Evolutionary conservation across 1,284 basidiomycete genomes (phyloP), one percentile per base, ranked within the genome.

Genomic region (Ceratobasidium sp.): DNA sequence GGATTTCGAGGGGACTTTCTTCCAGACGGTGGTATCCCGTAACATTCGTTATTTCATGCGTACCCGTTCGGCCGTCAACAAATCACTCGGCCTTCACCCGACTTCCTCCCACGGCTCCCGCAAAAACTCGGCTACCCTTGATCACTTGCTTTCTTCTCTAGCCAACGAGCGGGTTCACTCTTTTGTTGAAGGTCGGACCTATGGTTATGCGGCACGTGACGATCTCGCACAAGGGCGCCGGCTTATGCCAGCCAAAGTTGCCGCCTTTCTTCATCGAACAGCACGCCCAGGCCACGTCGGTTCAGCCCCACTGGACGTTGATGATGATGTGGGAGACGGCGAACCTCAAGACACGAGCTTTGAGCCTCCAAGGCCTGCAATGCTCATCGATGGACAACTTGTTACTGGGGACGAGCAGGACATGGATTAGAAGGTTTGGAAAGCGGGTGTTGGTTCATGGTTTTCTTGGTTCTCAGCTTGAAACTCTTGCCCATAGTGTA

Each of bases 1-100:
- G 27, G 64, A 66, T 16, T 66, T 66, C n/a, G 64, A 66, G 1
- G 41, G 64, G 8, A 4, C 41, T 1, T 66, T 46, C 46, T 66
- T 66, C 44, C 64, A 66, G 16, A n/a, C 20, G 3, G 41, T 48
- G 20, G 41, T 66, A 20, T 66, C 64, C 0, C 64, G 64, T n/a
- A 66, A 66, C 16, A 27, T 50, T 46, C 64, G 44, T 10, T 65
- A 41, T 38, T 48, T 65, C 20, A 10, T 20, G 38, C 18, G 27
- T 14, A 46, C 27, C 8, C 64, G 64, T 1, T 65, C 44, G 2
- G 44, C 23, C 2, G 44, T 65, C 10, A 46, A 48, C n/a, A 27
- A 6, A 1, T 10, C 62, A 2, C 41, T 65, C 3, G 6, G 16
- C n/a, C 41, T 65, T 3, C 38, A 65, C n/a, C n/a, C n/a, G n/a